A percentile compares a stretch with the other conserved stretches of the same genome.
phyloP scores from a whole-genome alignment of 169 alveolate species.

The Plasmodium cynomolgi region DNA sequence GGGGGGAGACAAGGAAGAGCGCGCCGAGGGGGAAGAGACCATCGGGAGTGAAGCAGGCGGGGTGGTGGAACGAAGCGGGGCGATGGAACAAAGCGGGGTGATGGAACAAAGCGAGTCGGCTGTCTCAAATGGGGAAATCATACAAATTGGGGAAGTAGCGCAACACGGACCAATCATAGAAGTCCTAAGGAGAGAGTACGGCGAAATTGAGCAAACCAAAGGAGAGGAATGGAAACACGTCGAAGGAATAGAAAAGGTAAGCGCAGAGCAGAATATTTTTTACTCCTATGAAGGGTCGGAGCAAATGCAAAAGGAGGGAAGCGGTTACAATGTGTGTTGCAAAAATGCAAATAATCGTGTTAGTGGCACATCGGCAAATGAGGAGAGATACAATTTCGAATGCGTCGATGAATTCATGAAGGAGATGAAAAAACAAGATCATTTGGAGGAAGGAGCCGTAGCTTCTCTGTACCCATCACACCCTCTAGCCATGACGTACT shows the following conservation, averaged over 20 bases:
- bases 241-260: neutral
- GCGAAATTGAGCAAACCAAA: neutral
- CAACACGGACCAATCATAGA: neutral
- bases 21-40: neutral
- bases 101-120: neutral
- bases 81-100: neutral
- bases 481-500: constrained; percentile 81
- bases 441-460: constrained; percentile 24
- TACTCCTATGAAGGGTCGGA: neutral
- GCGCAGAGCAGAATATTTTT: neutral
- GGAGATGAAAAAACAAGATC: constrained; percentile 23
- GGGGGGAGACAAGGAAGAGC: neutral
- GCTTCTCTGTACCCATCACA: constrained; percentile 76
- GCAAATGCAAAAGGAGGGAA: constrained; percentile 1
- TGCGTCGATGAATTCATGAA: constrained; percentile 21
- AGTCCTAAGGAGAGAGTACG: neutral
- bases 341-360: neutral
- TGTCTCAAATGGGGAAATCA: neutral
- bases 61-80: neutral
- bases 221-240: neutral
- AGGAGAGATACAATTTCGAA: constrained; percentile 24
- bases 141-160: neutral
- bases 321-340: neutral
- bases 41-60: neutral
- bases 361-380: neutral